phyloP scores from a whole-genome alignment of 352 stramenopile genomes.

The Phytopythium vexans region DNA sequence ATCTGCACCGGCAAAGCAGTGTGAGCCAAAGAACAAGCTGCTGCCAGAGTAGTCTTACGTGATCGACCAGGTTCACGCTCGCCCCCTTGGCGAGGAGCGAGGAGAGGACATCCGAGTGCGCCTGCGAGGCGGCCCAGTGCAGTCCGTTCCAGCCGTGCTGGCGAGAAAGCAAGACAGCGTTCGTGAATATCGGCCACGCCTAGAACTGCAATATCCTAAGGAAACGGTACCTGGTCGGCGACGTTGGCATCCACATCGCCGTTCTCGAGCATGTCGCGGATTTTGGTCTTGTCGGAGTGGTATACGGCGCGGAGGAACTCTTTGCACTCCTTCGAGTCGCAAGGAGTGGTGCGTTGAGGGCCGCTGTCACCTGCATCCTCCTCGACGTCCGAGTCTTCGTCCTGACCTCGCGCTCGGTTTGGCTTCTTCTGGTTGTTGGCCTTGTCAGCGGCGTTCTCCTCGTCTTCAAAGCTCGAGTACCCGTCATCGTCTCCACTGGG shows the following conservation, averaged over 20 bases:
- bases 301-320: slow-evolving; percentile 66
- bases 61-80: slow-evolving; percentile 56
- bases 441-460: slow-evolving; percentile 10
- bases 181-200: neutral
- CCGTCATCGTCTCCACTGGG: slow-evolving; percentile 27
- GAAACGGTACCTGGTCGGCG: slow-evolving; percentile 49
- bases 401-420: slow-evolving; percentile 1
- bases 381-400: slow-evolving; percentile 15
- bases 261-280: slow-evolving; percentile 51
- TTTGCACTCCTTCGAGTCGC: slow-evolving; percentile 50
- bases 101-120: slow-evolving; percentile 46
- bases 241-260: slow-evolving; percentile 42
- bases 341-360: slow-evolving; percentile 40
- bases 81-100: slow-evolving; percentile 39
- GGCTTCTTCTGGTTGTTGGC: slow-evolving; percentile 12
- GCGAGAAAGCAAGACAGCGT: neutral
- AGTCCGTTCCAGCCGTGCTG: slow-evolving; percentile 77
- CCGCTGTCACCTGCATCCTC: slow-evolving; percentile 14
- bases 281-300: slow-evolving; percentile 39
- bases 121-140: slow-evolving; percentile 74
- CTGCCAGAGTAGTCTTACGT: slow-evolving; percentile 18
- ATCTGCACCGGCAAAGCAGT: slow-evolving; percentile 21
- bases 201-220: too few species aligned
- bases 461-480: slow-evolving; percentile 66
- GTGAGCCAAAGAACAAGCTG: neutral